Evolutionary conservation across 495 filamentous ascomycete species (phyloP), one percentile per base, ranked within the genome.

Genomic region (Lasiosphaeris hirsuta): DNA sequence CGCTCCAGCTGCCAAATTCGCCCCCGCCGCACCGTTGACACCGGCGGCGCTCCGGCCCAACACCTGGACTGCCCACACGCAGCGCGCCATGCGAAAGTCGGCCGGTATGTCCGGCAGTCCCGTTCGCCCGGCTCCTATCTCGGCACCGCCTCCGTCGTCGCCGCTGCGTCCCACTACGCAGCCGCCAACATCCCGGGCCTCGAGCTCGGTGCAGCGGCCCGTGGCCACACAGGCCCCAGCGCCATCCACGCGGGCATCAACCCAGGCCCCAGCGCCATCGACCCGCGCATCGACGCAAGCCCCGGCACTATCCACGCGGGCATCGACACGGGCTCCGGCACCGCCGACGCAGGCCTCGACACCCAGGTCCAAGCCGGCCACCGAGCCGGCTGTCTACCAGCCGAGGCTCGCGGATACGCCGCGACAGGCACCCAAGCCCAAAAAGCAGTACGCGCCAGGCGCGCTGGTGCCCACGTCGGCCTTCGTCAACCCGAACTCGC

Each of bases 391-490:
- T 30, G 47, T 18, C n/a, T n/a, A 50, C 10, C 19, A 46, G 37
- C 50, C 52, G 4, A 19, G 34, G 17, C 53, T 48, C 3, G 40
- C 60, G 0, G 45, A 50, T 0, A 40, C 30, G 13, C 52, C 52
- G 23, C 23, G 23, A 10, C 11, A 37, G n/a, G 17, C 52, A 17
- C 14, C 23, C 14, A 10, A 23, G 10, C 39, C 34, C 33, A 65
- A 65, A 38, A 60, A 60, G 15, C 40, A 60, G 18, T 66, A 65
- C 41, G 63, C 63, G 0, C 57, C 65, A 8, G 63, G 54, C 10
- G 65, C 65, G 1, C 55, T 38, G 10, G 33, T 68, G 30, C 61
- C 65, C 7, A 65, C 65, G 10, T 51, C 59, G 7, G 4, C 30
- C 17, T 50, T 65, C 40, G 54, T 51, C 14, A 53, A 58, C 10